Conservation (phyloP, 179 eudicot genomes). For the Monotropa hypopitys region DNA sequence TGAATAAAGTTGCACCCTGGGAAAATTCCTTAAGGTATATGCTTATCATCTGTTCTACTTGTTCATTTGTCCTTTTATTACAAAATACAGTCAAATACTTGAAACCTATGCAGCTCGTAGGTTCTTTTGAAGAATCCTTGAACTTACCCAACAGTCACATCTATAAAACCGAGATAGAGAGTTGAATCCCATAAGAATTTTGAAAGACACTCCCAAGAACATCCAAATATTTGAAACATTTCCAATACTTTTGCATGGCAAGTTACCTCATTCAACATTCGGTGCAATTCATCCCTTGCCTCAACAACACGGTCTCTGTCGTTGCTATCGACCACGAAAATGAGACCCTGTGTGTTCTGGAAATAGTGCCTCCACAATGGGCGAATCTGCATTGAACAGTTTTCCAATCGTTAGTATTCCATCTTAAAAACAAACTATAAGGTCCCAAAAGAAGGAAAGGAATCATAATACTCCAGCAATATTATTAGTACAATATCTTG, state of each 20-base stretch:
- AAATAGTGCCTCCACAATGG: slow-evolving; percentile 85
- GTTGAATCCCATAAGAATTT: background rate
- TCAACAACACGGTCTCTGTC: slow-evolving; percentile 54
- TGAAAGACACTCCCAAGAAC: background rate
- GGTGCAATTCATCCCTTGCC: slow-evolving; percentile 47
- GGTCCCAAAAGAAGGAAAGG: background rate
- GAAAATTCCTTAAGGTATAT: background rate
- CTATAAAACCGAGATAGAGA: background rate
- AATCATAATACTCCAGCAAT: background rate
- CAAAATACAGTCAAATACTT: background rate
- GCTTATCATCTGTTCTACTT: background rate
- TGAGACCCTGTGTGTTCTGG: slow-evolving; percentile 67
- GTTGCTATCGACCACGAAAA: slow-evolving; percentile 52
- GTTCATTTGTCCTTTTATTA: background rate
- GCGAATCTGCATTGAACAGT: slow-evolving; percentile 40
- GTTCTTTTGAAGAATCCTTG: background rate
- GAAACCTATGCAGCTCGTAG: background rate
- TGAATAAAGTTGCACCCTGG: background rate
- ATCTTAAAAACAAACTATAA: background rate
- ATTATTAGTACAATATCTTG: background rate
- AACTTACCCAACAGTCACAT: background rate
- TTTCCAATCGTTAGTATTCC: background rate
- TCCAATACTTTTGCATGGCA: background rate
- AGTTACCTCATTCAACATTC: slow-evolving; percentile 48
- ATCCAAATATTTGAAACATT: background rate